These are phyloP conservation scores for Cardamine resedifolia DNA, from an alignment of 345 rosid species.

Conservation along the genomic window DNA sequence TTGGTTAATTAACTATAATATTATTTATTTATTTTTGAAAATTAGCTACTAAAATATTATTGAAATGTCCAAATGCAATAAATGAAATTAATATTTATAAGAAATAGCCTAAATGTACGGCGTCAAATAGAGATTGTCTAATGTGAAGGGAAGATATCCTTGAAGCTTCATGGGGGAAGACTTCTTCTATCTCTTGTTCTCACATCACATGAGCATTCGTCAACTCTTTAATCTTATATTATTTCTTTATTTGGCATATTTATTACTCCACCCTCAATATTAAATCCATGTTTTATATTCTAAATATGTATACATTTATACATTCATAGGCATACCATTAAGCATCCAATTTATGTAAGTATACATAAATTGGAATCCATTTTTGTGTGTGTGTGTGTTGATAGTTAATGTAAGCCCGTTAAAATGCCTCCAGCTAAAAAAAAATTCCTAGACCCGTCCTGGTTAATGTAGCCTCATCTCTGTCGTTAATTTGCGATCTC, in stretches of 20 bases:
- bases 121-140: slow-evolving; percentile 34
- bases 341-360: not conserved
- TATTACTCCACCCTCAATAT: slow-evolving; percentile 8
- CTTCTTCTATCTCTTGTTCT: slow-evolving; percentile 29
- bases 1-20: not conserved
- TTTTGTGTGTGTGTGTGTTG: too few species aligned
- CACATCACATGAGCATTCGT: slow-evolving; percentile 41
- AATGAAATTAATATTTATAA: slow-evolving; percentile 19
- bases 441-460: not conserved
- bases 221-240: slow-evolving; percentile 33
- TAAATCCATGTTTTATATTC: slow-evolving; percentile 19
- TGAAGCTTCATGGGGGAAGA: slow-evolving; percentile 58
- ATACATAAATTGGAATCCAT: too few species aligned
- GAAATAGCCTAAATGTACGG: slow-evolving; percentile 49
- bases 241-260: slow-evolving; percentile 1
- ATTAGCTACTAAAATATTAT: slow-evolving; percentile 3
- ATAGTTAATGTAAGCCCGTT: too few species aligned
- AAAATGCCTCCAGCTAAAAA: not conserved
- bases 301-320: slow-evolving; percentile 9
- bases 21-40: too few species aligned
- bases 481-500: not conserved
- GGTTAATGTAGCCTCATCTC: not conserved
- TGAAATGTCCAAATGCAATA: slow-evolving; percentile 26
- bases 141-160: slow-evolving; percentile 34
- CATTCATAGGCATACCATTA: not conserved